Evolutionary conservation across 2,329 filamentous ascomycete species (phyloP).

Genomic region (Nothopassalora personata): DNA sequence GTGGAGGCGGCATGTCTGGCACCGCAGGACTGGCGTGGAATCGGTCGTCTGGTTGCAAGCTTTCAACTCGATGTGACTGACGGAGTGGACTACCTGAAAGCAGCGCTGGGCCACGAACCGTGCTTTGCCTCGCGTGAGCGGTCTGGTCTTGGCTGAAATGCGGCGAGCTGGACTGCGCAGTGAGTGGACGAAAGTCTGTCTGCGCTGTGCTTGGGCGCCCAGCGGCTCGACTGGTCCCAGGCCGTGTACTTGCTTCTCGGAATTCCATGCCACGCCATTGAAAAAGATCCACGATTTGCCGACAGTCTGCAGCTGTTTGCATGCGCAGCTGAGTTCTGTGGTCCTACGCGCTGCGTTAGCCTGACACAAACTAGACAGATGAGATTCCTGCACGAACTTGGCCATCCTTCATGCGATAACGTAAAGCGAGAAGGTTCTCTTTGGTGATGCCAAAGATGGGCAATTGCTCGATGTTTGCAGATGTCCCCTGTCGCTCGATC

Average conservation of each 20-base stretch:
- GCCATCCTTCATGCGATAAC: constrained; percentile 35
- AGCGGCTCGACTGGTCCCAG: constrained; percentile 7
- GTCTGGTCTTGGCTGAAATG: neutral
- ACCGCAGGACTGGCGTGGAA: neutral
- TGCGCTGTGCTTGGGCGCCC: constrained; percentile 3
- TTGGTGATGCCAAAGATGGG: constrained; percentile 42
- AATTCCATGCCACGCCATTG: constrained; percentile 27
- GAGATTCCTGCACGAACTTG: constrained; percentile 27
- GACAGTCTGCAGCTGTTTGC: constrained; percentile 19
- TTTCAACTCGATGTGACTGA: neutral
- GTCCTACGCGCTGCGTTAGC: constrained; percentile 15
- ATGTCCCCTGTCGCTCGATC: constrained; percentile 24
- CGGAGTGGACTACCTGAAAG: neutral
- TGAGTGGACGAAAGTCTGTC: constrained; percentile 9
- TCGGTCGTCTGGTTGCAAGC: neutral
- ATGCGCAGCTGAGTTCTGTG: constrained; percentile 32
- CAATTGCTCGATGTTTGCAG: constrained; percentile 36
- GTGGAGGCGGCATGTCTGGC: neutral
- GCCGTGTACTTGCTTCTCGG: constrained; percentile 21
- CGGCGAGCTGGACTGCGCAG: constrained; percentile 3
- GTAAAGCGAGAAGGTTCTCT: constrained; percentile 37
- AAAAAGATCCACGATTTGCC: constrained; percentile 22
- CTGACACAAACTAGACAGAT: neutral
- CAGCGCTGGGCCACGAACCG: neutral
- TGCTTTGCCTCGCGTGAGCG: neutral